Conservation (phyloP, 2,329 filamentous ascomycete species). For the Biscogniauxia sp. region DNA sequence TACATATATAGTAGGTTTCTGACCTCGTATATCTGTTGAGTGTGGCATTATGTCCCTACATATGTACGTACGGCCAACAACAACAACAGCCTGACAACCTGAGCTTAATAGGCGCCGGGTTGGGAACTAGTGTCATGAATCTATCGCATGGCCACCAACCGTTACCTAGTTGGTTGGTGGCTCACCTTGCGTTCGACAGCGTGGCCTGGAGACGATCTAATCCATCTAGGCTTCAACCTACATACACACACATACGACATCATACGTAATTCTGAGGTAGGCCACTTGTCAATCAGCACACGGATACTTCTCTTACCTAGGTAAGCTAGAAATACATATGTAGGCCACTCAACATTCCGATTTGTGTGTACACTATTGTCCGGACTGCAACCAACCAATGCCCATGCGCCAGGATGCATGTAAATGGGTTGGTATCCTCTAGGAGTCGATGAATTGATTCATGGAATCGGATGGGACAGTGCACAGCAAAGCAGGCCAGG, state of each 20-base stretch:
- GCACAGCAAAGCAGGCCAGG: neutral
- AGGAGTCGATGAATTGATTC: too few relatives aligned
- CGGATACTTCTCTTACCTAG: neutral
- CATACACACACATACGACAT: too few relatives aligned
- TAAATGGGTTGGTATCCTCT: neutral
- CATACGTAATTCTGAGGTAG: neutral
- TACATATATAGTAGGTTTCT: neutral
- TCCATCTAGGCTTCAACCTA: neutral
- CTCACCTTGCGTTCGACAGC: neutral
- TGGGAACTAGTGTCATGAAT: neutral
- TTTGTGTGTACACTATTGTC: neutral
- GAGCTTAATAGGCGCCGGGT: neutral
- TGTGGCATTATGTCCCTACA: neutral
- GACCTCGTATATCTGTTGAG: neutral
- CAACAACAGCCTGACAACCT: neutral
- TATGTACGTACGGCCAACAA: neutral
- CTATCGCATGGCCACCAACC: too few relatives aligned
- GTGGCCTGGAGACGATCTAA: neutral
- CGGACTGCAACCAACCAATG: neutral
- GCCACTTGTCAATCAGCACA: neutral
- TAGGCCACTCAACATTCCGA: neutral
- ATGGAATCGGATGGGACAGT: neutral
- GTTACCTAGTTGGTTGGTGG: too few relatives aligned
- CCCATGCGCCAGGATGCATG: neutral
- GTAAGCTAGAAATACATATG: neutral